These are phyloP conservation scores for Escallonia rubra DNA, from an alignment of 129 eudicot species.

Conservation along the genomic window DNA sequence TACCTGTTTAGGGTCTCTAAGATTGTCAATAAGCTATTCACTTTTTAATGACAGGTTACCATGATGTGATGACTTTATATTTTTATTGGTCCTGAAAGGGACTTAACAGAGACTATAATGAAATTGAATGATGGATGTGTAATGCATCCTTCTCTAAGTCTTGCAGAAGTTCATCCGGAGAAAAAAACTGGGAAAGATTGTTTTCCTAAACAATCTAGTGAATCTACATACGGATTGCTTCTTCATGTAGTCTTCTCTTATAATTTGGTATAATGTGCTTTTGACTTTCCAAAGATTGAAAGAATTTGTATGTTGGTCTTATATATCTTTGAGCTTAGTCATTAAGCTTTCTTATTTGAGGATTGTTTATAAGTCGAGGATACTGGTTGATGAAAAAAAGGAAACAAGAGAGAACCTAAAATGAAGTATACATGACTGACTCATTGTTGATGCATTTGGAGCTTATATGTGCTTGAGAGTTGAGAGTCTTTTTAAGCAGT, in stretches of 20 bases:
- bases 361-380: background rate
- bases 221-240: background rate
- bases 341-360: background rate
- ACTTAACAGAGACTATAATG: no score
- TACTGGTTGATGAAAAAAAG: background rate
- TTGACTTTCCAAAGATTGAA: background rate
- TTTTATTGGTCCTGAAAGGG: no score
- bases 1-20: no score
- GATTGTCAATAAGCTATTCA: no score
- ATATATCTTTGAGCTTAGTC: background rate
- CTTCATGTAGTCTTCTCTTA: background rate
- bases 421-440: background rate
- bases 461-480: background rate
- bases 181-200: no score
- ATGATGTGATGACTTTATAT: no score
- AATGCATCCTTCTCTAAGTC: no score
- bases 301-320: background rate
- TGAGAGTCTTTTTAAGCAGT: background rate
- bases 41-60: no score
- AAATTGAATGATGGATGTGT: no score
- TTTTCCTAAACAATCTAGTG: no score
- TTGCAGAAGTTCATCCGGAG: no score
- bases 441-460: background rate
- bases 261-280: background rate
- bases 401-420: background rate